These are phyloP conservation scores for Trichoderma asperellum DNA, from an alignment of 2,329 filamentous ascomycete species.

Conservation along the genomic window DNA sequence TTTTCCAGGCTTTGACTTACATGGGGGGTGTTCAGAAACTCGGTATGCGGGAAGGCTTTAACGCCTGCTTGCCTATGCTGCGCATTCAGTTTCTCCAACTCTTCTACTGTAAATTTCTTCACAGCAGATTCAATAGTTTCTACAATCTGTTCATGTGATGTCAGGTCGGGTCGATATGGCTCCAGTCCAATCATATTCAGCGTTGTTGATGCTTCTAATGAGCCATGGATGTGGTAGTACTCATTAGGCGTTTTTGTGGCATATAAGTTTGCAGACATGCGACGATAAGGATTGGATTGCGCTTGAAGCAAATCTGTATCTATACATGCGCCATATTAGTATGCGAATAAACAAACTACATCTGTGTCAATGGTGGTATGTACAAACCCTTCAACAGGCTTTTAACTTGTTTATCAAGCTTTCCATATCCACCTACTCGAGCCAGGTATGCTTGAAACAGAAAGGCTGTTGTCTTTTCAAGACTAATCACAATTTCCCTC, in stretches of 20 bases:
- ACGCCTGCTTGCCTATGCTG: conserved; percentile 63
- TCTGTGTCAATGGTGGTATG: not conserved
- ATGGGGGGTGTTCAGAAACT: conserved; percentile 59
- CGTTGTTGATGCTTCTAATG: conserved; percentile 70
- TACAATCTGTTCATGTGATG: conserved; percentile 62
- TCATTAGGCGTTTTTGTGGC: conserved; percentile 66
- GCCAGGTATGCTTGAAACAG: conserved; percentile 45
- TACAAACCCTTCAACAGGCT: conserved; percentile 38
- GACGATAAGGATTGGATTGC: conserved; percentile 71
- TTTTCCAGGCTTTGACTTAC: conserved; percentile 33
- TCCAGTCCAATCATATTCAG: conserved; percentile 71
- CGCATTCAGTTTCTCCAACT: conserved; percentile 63
- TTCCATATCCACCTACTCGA: conserved; percentile 45
- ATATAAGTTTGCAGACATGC: conserved; percentile 74
- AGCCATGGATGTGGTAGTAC: conserved; percentile 77
- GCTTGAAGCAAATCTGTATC: conserved; percentile 73
- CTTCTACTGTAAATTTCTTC: conserved; percentile 54
- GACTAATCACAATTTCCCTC: conserved; percentile 38
- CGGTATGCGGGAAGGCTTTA: conserved; percentile 60
- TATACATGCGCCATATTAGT: conserved; percentile 38
- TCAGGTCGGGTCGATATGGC: conserved; percentile 62
- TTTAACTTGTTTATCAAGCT: conserved; percentile 44
- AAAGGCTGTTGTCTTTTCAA: conserved; percentile 50
- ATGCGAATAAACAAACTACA: not conserved
- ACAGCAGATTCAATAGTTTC: conserved; percentile 63